These are phyloP conservation scores for Phialocephala sp. DNA, from an alignment of 2,329 filamentous ascomycete genomes.

Conservation along the genomic window DNA sequence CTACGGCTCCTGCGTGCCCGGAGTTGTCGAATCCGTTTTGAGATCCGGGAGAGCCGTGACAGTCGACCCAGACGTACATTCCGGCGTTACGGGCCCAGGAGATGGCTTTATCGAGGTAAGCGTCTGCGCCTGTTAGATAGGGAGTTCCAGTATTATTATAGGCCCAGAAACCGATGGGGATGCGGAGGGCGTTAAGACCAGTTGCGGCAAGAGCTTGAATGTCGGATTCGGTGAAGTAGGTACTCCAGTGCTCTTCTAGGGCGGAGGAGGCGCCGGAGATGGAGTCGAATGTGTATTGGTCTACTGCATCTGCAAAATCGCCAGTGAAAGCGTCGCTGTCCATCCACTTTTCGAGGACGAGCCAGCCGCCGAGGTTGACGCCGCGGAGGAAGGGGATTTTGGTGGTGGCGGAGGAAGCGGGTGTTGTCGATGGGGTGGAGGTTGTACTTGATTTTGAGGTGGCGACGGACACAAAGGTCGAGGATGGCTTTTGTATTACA, in stretches of 20 bases:
- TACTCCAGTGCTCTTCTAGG: conserved; percentile 38
- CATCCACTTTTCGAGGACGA: conserved; percentile 50
- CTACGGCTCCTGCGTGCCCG: conserved; percentile 51
- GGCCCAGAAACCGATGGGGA: conserved; percentile 63
- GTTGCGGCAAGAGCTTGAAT: conserved; percentile 52
- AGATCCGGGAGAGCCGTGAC: conserved; percentile 59
- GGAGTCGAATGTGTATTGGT: conserved; percentile 48
- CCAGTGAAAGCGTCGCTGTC: conserved; percentile 43
- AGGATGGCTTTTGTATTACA: background rate
- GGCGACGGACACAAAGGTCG: conserved; percentile 3
- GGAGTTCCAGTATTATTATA: conserved; percentile 56
- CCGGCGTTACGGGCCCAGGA: conserved; percentile 56
- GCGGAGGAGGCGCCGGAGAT: conserved; percentile 40
- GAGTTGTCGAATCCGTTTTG: conserved; percentile 68
- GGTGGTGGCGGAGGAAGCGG: background rate
- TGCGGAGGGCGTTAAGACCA: conserved; percentile 61
- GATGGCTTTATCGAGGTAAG: conserved; percentile 57
- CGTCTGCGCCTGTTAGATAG: conserved; percentile 54
- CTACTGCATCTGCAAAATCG: conserved; percentile 40
- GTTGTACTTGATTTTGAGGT: background rate
- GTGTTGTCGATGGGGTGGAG: conserved; percentile 8
- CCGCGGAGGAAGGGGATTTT: conserved; percentile 43
- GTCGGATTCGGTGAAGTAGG: conserved; percentile 36
- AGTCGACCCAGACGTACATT: conserved; percentile 59
- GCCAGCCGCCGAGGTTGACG: conserved; percentile 46